Evolutionary conservation across 164 flowering plant genomes (phyloP), one percentile per base, ranked within the genome.

Genomic region (grape (Vitis vinifera)): DNA sequence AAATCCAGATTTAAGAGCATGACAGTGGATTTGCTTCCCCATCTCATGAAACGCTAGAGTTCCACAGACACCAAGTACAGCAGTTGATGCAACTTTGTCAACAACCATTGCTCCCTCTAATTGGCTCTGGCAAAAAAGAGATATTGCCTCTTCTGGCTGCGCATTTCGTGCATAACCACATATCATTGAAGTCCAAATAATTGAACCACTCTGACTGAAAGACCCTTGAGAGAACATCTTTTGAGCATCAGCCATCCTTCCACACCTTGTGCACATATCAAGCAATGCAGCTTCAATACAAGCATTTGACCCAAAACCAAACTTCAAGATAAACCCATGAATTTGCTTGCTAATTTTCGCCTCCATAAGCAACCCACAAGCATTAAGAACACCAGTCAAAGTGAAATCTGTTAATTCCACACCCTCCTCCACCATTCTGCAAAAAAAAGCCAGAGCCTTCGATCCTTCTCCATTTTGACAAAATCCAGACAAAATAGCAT

Each of bases 241-340:
- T 51, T 82, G 75, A 55, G 97, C 98, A 80, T 89, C 90, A 8
- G 19, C 69, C 85, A 90, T 91, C 70, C 89, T 84, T 53, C 78
- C 93, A 79, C 96, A 93, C 76, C 79, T 86, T 13, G 90, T 82
- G 73, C 81, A 91, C 97, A 91, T 93, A 75, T 95, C 96, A 61
- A 91, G 76, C 77, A 93, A 77, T 55, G 97, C 89, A 23, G 93
- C 72, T 78, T 86, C 89, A 56, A 90, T 81, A 79, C 72, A 72
- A 72, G 74, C 75, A 77, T 87, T 86, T 13, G 82, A 81, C 15
- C 83, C 80, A 68, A 73, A 81, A 66, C 89, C 94, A 76, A 75
- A 82, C 75, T 91, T 93, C 11, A 82, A 27, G n/a, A 86, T 75
- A 68, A 95, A 95, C 1, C 88, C 99, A 53, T 91, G 98, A 71